Evolutionary conservation across 257 asterid genomes (phyloP), one percentile per base, ranked within the genome.

Genomic region (Agastache rugosa): DNA sequence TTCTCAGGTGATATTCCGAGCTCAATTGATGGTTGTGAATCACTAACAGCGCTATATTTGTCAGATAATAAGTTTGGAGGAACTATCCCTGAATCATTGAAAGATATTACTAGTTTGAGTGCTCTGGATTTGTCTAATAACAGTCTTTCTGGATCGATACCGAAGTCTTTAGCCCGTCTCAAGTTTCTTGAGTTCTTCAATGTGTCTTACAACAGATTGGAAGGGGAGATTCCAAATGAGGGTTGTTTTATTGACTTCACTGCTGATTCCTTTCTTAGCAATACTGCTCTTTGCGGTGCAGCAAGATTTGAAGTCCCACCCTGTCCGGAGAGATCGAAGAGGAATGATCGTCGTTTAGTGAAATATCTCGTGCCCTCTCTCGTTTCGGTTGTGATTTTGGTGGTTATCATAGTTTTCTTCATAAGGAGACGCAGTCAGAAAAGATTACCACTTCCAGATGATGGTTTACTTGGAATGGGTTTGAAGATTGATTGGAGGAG

Each of bases 1-100:
- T 75, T 82, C 34, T 75, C 81, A 2, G 81, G 83, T 27, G 66
- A 53, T 59, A 65, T 82, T 41, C 81, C 86, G 22, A 62, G 72
- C 29, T 25, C 66, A 17, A 78, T 82, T 44, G 71, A 63, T 6
- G 35, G 12, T 6, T 45, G 65, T 2, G n/a, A 6, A 37, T 58
- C 79, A 4, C 42, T 82, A 37, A 72, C 27, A 11, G 1, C 0
- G 20, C 15, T 71, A n/a, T 29, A 3, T 35, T 72, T 63, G 41
- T 22, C 27, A 2, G 29, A 75, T 55, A 75, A 75, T 16, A 55
- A 19, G n/a, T 27, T 67, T 44, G 72, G 35, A 64, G 73, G 67
- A 22, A 15, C 74, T 0, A 72, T 72, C 11, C 86, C 82, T 11
- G 37, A 29, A 14, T 75, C 86, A 2, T 42, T 82, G 63, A 75